phyloP scores from a whole-genome alignment of 352 stramenopile genomes.

The Phytophthora sansomeana region DNA sequence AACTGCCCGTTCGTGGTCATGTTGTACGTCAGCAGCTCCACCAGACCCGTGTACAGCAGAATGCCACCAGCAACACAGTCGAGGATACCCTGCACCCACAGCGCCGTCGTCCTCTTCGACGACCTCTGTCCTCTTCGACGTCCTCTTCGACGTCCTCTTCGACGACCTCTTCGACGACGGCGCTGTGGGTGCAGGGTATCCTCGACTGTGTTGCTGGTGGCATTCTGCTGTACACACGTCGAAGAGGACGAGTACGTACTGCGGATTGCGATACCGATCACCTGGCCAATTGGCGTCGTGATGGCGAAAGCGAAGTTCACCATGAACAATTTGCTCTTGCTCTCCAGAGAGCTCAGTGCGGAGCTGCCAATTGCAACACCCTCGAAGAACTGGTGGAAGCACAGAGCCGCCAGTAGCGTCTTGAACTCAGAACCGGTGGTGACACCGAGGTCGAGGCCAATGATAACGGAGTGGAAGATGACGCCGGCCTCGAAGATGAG shows the following conservation, averaged over 20 bases:
- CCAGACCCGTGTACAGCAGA: conserved; percentile 73
- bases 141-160: no score
- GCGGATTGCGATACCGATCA: conserved; percentile 66
- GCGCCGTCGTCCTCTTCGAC: conserved; percentile 39
- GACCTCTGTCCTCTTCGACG: no score
- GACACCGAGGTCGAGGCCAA: conserved; percentile 70
- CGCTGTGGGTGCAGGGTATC: conserved; percentile 68
- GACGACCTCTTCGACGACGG: conserved; percentile 46
- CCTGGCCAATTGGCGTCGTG: conserved; percentile 62
- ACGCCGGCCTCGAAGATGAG: conserved; percentile 66
- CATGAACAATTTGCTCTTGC: conserved; percentile 46
- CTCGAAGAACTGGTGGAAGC: conserved; percentile 85
- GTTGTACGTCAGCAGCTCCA: conserved; percentile 76
- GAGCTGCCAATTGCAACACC: conserved; percentile 64
- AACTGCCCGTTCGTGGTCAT: conserved; percentile 70
- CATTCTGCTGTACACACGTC: conserved; percentile 75
- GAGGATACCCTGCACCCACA: conserved; percentile 71
- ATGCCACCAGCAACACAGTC: conserved; percentile 75
- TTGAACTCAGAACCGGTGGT: conserved; percentile 56
- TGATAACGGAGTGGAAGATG: conserved; percentile 75
- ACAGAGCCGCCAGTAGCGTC: conserved; percentile 67
- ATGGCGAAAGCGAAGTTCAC: conserved; percentile 62
- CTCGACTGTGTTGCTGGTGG: conserved; percentile 72
- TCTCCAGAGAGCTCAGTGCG: conserved; percentile 50
- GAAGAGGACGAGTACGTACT: conserved; percentile 62